phyloP scores from a whole-genome alignment of 2,329 filamentous ascomycete species.

The Byssochlamys sp. region DNA sequence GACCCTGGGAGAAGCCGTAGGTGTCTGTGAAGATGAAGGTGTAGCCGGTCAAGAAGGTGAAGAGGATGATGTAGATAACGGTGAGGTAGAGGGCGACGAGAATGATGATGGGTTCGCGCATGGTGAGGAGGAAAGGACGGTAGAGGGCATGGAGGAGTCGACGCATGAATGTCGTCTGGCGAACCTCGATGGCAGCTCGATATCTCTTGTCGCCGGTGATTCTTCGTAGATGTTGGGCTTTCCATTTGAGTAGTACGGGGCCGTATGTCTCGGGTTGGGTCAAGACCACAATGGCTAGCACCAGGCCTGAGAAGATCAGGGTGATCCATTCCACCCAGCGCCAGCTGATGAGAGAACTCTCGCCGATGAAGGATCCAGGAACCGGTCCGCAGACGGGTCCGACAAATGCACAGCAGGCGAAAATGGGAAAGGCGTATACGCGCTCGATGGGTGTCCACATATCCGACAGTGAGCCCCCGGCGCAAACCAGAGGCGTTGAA shows the following conservation, averaged over 20 bases:
- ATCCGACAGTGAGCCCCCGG: constrained; percentile 37
- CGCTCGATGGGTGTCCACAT: constrained; percentile 39
- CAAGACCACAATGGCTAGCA: constrained; percentile 29
- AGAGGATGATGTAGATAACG: constrained; percentile 24
- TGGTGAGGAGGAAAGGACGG: constrained; percentile 40
- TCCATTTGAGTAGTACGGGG: constrained; percentile 38
- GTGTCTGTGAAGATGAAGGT: constrained; percentile 42
- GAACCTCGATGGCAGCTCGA: constrained; percentile 38
- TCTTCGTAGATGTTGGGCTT: constrained; percentile 32
- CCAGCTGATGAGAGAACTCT: constrained; percentile 31
- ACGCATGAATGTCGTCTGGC: constrained; percentile 29
- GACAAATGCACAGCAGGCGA: constrained; percentile 37
- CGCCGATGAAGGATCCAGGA: constrained; percentile 37
- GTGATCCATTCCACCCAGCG: constrained; percentile 41
- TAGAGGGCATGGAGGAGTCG: constrained; percentile 36
- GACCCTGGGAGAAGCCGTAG: constrained; percentile 37
- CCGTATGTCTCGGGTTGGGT: constrained; percentile 45
- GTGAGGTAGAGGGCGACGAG: constrained; percentile 18
- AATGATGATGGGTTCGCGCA: constrained; percentile 31
- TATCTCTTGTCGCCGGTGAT: constrained; percentile 40
- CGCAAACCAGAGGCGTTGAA: constrained; percentile 35
- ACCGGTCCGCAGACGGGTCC: constrained; percentile 31
- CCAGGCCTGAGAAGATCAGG: constrained; percentile 25
- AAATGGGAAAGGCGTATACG: constrained; percentile 42
- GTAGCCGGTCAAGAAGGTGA: constrained; percentile 35